Evolutionary conservation across 371 early-diverging fungal genomes (phyloP).

Genomic region (Mortierella sp.): DNA sequence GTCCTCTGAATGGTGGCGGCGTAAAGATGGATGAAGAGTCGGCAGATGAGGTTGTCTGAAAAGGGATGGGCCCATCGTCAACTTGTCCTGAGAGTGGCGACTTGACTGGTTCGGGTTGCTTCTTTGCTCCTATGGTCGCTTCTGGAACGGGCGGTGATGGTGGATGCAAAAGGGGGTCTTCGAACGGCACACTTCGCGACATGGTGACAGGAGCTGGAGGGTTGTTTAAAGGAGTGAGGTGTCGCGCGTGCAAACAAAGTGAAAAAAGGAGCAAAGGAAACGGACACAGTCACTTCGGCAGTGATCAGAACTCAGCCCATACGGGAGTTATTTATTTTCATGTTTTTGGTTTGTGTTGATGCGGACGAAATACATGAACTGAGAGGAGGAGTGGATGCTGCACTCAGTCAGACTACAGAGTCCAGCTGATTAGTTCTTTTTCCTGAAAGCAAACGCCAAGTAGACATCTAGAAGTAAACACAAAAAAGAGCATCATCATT

Average conservation of each 20-base stretch:
- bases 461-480: slow-evolving; percentile 61
- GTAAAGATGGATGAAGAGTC: slow-evolving; percentile 30
- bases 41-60: slow-evolving; percentile 20
- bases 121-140: neutral
- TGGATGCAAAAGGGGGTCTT: slow-evolving; percentile 53
- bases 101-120: neutral
- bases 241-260: neutral
- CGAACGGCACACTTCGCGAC: slow-evolving; percentile 48
- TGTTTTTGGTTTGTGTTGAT: neutral
- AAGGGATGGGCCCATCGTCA: slow-evolving; percentile 57
- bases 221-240: neutral
- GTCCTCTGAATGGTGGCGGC: slow-evolving; percentile 25
- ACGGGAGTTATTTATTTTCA: neutral
- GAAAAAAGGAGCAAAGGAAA: neutral
- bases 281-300: neutral
- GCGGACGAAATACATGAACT: neutral
- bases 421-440: slow-evolving; percentile 27
- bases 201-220: slow-evolving; percentile 12
- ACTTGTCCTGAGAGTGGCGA: slow-evolving; percentile 16
- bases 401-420: too few species aligned
- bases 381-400: neutral
- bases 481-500: neutral
- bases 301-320: neutral
- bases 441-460: slow-evolving; percentile 72
- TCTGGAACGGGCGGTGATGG: slow-evolving; percentile 35